A percentile compares a stretch with the other conserved stretches of the same genome.
phyloP scores from a whole-genome alignment of 306 rosid genomes.

The Sophora flavescens region DNA sequence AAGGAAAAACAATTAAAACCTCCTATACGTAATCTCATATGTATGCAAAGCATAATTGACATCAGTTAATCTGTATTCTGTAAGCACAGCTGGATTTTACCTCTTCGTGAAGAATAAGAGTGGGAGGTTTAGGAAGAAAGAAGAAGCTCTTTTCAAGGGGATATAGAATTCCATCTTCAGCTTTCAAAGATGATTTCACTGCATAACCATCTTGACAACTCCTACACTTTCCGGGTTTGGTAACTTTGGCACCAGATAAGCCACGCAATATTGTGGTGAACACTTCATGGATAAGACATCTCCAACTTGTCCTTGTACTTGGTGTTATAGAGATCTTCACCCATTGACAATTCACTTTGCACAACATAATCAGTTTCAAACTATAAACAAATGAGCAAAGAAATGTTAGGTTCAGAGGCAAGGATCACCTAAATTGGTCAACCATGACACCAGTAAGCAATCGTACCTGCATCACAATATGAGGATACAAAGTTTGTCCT shows the following conservation, averaged over 20 bases:
- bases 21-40: slow-evolving; percentile 34
- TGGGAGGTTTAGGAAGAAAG: slow-evolving; percentile 98
- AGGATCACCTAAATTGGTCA: slow-evolving; percentile 35
- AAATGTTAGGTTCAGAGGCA: slow-evolving; percentile 18
- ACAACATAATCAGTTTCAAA: slow-evolving; percentile 92
- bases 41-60: slow-evolving; percentile 23
- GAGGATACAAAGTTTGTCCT: slow-evolving; percentile 97
- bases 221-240: slow-evolving; percentile 97
- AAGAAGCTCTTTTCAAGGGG: slow-evolving; percentile 99
- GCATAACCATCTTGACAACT: slow-evolving; percentile 99
- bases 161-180: slow-evolving; percentile 96
- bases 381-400: slow-evolving; percentile 51
- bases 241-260: slow-evolving; percentile 88
- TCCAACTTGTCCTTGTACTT: slow-evolving; percentile 98
- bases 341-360: slow-evolving; percentile 70
- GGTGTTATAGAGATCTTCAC: slow-evolving; percentile 75
- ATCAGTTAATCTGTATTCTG: slow-evolving; percentile 28
- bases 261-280: slow-evolving; percentile 93
- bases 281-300: slow-evolving; percentile 87
- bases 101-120: slow-evolving; percentile 97
- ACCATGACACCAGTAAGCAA: slow-evolving; percentile 38
- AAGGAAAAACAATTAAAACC: slow-evolving; percentile 45
- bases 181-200: slow-evolving; percentile 96
- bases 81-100: slow-evolving; percentile 48
- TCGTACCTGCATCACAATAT: slow-evolving; percentile 95